These are phyloP conservation scores for Pichia sp. DNA, from an alignment of 1,139 yeast genomes.

Conservation along the genomic window DNA sequence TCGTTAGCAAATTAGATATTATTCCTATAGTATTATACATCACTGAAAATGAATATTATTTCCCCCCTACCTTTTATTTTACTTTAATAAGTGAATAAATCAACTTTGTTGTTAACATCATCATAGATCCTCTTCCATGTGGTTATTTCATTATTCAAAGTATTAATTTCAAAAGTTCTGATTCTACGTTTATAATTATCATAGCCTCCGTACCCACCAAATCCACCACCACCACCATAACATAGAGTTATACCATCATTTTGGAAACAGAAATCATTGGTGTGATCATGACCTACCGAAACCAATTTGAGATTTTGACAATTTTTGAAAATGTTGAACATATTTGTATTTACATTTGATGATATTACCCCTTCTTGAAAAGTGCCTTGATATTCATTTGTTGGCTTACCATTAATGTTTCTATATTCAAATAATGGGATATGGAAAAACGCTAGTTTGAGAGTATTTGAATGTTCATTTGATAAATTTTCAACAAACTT, in stretches of 20 bases:
- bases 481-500: slow-evolving; percentile 43
- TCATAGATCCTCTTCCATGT: slow-evolving; percentile 70
- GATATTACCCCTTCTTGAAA: slow-evolving; percentile 71
- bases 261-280: slow-evolving; percentile 77
- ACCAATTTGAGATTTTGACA: slow-evolving; percentile 68
- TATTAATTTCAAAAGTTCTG: slow-evolving; percentile 62
- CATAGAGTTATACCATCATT: slow-evolving; percentile 69
- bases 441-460: slow-evolving; percentile 88
- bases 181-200: slow-evolving; percentile 76
- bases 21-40: too few relatives aligned
- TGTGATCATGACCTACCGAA: slow-evolving; percentile 90
- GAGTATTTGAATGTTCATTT: slow-evolving; percentile 28
- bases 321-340: slow-evolving; percentile 48
- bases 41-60: too few relatives aligned
- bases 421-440: slow-evolving; percentile 81
- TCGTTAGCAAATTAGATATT: too few relatives aligned
- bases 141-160: slow-evolving; percentile 36
- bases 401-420: neutral
- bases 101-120: slow-evolving; percentile 45
- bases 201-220: slow-evolving; percentile 92
- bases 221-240: slow-evolving; percentile 89
- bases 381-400: slow-evolving; percentile 34
- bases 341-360: slow-evolving; percentile 62
- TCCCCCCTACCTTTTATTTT: neutral
- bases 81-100: slow-evolving; percentile 45